Base-by-base conservation (phyloP, 2,329 filamentous ascomycete species). In the Byssothecium circinans region DNA sequence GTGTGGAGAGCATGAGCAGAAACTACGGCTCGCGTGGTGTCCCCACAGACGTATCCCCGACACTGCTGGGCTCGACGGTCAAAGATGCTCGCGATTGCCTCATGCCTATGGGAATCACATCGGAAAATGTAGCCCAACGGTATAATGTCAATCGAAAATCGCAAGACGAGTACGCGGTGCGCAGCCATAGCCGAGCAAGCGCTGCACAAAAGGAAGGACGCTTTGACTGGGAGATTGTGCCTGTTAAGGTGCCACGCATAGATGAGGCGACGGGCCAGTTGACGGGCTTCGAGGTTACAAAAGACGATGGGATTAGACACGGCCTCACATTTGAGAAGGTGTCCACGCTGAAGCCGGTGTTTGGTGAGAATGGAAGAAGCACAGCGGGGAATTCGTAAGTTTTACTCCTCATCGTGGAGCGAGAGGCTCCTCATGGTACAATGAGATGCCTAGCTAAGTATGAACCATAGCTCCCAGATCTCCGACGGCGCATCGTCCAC, bases 61-160 rank as follows among this genome's bases (percentile, higher is more conserved):
- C 90, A 69, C 83, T 87, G 52, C 82, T 85, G 46, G 83, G 95
- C 47, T 77, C 88, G 37, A 72, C 75, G 52, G 86, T 81, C 74
- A 87, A 91, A 68, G 89, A 96, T 68, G 82, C 91, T 0, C 75
- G 75, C 35, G 91, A 97, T 75, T 94, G 90, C 78, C 82, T 91
- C 81, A 83, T 91, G 79, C 88, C 92, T 52, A 99, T 99, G 94
- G 92, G 94, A n/a, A 94, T 95, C 81, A 97, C 94, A 2, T 92
- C 87, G 49, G 92, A 99, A 78, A 97, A 96, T 67, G 90, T 99
- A 17, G 89, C 87, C 58, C 82, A 84, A 44, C 91, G 96, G 75
- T 97, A 96, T 70, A 81, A 85, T 61, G 84, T 97, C 64, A 77
- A 83, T 4, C 83, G 94, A 52, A 84, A 90, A 65, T 75, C 78